Evolutionary conservation across 2,329 filamentous ascomycete genomes (phyloP).

Genomic region (Aschersonia sp.): DNA sequence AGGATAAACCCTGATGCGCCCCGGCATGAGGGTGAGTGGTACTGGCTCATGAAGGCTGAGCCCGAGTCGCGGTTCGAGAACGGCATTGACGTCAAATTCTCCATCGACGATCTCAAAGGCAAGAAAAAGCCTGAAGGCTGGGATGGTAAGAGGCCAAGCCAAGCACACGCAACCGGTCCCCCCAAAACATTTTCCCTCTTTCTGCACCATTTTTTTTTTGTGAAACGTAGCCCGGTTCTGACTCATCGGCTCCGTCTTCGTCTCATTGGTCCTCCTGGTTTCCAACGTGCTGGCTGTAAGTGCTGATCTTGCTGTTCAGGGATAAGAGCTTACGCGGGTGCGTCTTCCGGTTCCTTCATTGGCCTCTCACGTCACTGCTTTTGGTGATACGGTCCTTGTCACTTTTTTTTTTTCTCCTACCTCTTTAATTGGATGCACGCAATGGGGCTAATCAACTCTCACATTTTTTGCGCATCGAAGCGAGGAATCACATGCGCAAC

Average conservation of each 20-base stretch:
- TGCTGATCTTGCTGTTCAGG: no score
- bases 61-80: slow-evolving; percentile 78
- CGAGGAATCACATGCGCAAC: slow-evolving; percentile 74
- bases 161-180: not conserved
- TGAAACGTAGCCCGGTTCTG: no score
- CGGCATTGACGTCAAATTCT: slow-evolving; percentile 80
- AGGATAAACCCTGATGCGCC: slow-evolving; percentile 22
- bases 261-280: not conserved
- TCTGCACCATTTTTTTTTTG: no score
- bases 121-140: slow-evolving; percentile 71
- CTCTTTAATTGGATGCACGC: no score
- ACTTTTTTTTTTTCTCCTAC: no score
- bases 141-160: slow-evolving; percentile 46
- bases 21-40: slow-evolving; percentile 30
- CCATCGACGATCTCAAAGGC: slow-evolving; percentile 73
- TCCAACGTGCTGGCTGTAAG: not conserved
- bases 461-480: slow-evolving; percentile 17
- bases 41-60: slow-evolving; percentile 80
- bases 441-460: no score
- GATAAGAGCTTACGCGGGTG: no score
- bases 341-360: no score
- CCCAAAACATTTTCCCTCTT: no score
- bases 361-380: no score
- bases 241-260: not conserved
- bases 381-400: no score